Conservation (phyloP, 2,329 filamentous ascomycete genomes). For the Pseudopyricularia javanii region DNA sequence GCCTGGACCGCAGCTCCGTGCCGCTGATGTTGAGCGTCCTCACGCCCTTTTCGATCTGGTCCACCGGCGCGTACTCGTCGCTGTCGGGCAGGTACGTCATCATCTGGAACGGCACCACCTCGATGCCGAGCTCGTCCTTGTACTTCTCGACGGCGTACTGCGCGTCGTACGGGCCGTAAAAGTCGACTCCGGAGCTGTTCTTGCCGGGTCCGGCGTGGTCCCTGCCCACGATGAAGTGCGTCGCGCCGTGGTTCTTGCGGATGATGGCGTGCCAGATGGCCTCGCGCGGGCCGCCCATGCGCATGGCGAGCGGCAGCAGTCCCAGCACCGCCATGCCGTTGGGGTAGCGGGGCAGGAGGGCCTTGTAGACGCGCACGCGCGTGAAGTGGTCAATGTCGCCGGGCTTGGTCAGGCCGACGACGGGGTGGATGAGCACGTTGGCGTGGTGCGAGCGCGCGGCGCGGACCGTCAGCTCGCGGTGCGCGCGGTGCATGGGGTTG, state of each 20-base stretch:
- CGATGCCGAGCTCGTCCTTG: constrained; percentile 90
- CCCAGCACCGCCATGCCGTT: constrained; percentile 98
- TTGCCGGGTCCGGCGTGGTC: constrained; percentile 97
- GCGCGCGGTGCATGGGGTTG: constrained; percentile 98
- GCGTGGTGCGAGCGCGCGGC: constrained; percentile 91
- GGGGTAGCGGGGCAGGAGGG: constrained; percentile 88
- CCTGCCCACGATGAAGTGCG: constrained; percentile 97
- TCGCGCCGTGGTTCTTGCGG: constrained; percentile 98
- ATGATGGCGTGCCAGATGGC: constrained; percentile 99
- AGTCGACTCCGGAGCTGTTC: constrained; percentile 93
- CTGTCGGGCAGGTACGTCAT: constrained; percentile 97
- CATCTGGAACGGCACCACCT: constrained; percentile 98
- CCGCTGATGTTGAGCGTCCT: constrained; percentile 82
- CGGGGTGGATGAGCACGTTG: constrained; percentile 97
- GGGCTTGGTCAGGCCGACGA: constrained; percentile 96
- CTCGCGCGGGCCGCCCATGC: constrained; percentile 96
- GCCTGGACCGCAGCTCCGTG: constrained; percentile 82
- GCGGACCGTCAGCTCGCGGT: constrained; percentile 93
- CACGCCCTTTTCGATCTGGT: constrained; percentile 73
- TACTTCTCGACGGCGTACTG: constrained; percentile 96
- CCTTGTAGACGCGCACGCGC: constrained; percentile 96
- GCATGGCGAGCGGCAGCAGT: constrained; percentile 92
- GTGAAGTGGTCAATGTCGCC: constrained; percentile 99
- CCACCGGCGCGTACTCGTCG: constrained; percentile 90
- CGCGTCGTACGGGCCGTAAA: constrained; percentile 96